phyloP scores from a whole-genome alignment of 345 rosid species.

The Noccaea bulbosa region DNA sequence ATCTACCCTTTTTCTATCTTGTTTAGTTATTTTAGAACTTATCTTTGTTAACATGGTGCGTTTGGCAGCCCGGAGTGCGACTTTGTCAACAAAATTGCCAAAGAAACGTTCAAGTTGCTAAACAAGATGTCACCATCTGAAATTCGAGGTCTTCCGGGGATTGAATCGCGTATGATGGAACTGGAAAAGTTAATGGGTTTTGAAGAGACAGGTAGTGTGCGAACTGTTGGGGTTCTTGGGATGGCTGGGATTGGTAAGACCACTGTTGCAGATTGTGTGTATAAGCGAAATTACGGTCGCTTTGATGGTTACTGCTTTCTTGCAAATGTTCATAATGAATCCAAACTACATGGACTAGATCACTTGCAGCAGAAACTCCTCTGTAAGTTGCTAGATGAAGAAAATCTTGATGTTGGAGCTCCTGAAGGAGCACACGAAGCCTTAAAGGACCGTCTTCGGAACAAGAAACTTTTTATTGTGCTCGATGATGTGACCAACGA shows the following conservation, averaged over 20 bases:
- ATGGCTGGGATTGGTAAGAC: conserved; percentile 43
- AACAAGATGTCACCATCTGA: conserved; percentile 34
- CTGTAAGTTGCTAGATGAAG: conserved; percentile 31
- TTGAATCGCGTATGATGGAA: conserved; percentile 14
- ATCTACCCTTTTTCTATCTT: background rate
- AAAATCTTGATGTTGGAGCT: conserved; percentile 31
- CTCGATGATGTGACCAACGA: conserved; percentile 22
- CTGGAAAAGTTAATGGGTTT: background rate
- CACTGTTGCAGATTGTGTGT: conserved; percentile 14
- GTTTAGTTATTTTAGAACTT: background rate
- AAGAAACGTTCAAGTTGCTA: conserved; percentile 25
- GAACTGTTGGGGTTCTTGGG: conserved; percentile 38
- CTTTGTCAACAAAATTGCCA: conserved; percentile 37
- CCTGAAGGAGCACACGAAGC: conserved; percentile 33
- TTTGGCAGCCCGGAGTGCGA: conserved; percentile 36
- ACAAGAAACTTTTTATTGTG: conserved; percentile 31
- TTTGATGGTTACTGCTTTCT: conserved; percentile 31
- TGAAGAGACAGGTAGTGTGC: background rate
- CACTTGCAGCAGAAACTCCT: conserved; percentile 30
- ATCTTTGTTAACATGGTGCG: background rate
- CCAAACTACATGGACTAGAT: conserved; percentile 12
- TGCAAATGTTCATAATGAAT: conserved; percentile 14
- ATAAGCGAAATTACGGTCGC: conserved; percentile 7
- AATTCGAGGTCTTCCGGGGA: conserved; percentile 23
- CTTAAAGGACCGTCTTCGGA: conserved; percentile 10